Conservation (phyloP, 2,329 filamentous ascomycete species). For the Pseudocercospora cruenta region DNA sequence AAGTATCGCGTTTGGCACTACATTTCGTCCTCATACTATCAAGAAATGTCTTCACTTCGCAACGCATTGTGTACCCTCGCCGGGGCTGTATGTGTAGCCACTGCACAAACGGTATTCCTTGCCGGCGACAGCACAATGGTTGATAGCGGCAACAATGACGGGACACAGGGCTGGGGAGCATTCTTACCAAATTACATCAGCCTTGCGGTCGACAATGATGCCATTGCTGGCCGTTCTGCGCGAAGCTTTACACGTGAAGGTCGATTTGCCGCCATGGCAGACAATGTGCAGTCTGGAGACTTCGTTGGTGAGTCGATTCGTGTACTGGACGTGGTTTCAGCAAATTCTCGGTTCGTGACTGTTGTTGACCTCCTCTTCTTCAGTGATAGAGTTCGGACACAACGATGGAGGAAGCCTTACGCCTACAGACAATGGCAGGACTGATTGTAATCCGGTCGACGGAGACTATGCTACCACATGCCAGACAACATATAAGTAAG, state of each 20-base stretch:
- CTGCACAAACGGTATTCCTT: slow-evolving; percentile 53
- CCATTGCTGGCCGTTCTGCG: slow-evolving; percentile 67
- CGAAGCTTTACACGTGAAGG: slow-evolving; percentile 69
- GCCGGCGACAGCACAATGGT: slow-evolving; percentile 68
- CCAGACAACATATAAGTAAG: slow-evolving; percentile 24
- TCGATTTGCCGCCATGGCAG: slow-evolving; percentile 62
- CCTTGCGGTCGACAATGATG: slow-evolving; percentile 62
- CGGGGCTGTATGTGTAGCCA: neutral
- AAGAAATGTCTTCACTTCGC: neutral
- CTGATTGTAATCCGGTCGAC: slow-evolving; percentile 58
- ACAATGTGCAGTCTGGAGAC: slow-evolving; percentile 60
- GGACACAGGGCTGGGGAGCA: slow-evolving; percentile 62
- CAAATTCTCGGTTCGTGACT: neutral
- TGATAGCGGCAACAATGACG: slow-evolving; percentile 48
- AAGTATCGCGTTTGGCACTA: neutral
- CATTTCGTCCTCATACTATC: neutral
- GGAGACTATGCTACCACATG: slow-evolving; percentile 58
- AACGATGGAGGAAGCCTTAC: slow-evolving; percentile 67
- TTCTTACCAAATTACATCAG: slow-evolving; percentile 59
- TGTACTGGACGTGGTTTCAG: neutral
- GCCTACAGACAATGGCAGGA: slow-evolving; percentile 63
- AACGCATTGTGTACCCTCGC: neutral
- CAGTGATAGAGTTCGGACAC: slow-evolving; percentile 71
- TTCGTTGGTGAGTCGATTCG: slow-evolving; percentile 50
- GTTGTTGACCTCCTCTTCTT: neutral